These are phyloP conservation scores for Rhodotorula mucilaginosa DNA, from an alignment of 1,284 basidiomycete species.

Conservation along the genomic window DNA sequence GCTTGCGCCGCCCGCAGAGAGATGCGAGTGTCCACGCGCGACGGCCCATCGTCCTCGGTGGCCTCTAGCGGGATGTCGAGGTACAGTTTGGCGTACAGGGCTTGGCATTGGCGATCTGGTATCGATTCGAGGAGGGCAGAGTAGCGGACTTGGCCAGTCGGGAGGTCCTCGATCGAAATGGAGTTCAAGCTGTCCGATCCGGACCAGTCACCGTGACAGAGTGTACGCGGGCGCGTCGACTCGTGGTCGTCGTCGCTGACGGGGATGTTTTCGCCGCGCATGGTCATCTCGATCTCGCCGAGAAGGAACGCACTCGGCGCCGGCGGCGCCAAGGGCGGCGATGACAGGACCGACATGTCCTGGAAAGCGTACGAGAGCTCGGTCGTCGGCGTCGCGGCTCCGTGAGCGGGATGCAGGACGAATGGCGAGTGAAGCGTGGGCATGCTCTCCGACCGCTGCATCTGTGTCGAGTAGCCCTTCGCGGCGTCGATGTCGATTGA, in stretches of 20 bases:
- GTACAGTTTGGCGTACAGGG: slow-evolving; percentile 50
- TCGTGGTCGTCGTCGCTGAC: slow-evolving; percentile 13
- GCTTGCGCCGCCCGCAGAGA: slow-evolving; percentile 44
- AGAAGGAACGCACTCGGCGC: slow-evolving; percentile 18
- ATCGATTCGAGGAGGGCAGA: slow-evolving; percentile 48
- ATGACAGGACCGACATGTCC: slow-evolving; percentile 34
- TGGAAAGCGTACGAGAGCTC: slow-evolving; percentile 31
- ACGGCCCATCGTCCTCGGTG: not conserved
- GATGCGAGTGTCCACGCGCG: slow-evolving; percentile 46
- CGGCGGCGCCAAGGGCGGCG: not conserved
- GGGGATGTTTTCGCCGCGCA: not conserved
- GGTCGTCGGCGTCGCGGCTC: slow-evolving; percentile 26
- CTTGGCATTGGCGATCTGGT: slow-evolving; percentile 49
- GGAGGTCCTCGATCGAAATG: slow-evolving; percentile 32
- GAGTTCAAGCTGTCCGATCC: not conserved
- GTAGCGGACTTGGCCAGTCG: slow-evolving; percentile 39
- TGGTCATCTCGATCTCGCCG: slow-evolving; percentile 1
- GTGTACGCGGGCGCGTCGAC: not conserved
- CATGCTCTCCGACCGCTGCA: not conserved
- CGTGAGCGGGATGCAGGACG: slow-evolving; percentile 11
- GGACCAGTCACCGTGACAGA: not conserved
- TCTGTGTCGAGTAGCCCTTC: slow-evolving; percentile 2
- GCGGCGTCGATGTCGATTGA: slow-evolving; percentile 18
- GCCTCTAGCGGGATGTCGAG: slow-evolving; percentile 44
- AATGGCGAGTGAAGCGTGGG: slow-evolving; percentile 13